phyloP scores from a whole-genome alignment of 2,329 filamentous ascomycete genomes.

The Ceratocystis smalleyi region DNA sequence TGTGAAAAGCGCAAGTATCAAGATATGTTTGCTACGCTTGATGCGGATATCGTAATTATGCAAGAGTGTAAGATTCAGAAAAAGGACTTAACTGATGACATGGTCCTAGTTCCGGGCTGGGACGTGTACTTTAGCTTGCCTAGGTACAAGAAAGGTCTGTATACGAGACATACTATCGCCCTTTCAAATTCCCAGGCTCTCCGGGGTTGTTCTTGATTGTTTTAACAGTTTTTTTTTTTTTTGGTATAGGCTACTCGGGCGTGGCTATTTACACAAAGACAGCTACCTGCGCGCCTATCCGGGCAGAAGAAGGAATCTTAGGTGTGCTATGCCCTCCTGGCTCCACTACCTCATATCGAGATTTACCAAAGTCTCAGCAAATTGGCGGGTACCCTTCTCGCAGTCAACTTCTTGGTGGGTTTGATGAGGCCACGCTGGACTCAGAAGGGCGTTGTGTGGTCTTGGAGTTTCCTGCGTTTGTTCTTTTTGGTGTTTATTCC shows the following conservation, averaged over 20 bases:
- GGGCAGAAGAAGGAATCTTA: constrained; percentile 85
- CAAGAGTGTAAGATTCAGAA: constrained; percentile 94
- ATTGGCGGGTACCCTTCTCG: constrained; percentile 78
- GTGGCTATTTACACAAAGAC: constrained; percentile 93
- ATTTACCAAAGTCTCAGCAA: constrained; percentile 55
- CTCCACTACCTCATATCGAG: constrained; percentile 53
- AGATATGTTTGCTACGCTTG: constrained; percentile 88
- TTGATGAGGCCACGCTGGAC: constrained; percentile 63
- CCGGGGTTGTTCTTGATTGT: not conserved
- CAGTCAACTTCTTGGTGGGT: constrained; percentile 45
- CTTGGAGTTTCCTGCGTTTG: constrained; percentile 87
- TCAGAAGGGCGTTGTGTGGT: constrained; percentile 84
- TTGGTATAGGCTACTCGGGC: constrained; percentile 74
- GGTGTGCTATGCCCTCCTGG: constrained; percentile 60
- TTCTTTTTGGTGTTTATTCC: constrained; percentile 82
- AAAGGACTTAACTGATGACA: constrained; percentile 84
- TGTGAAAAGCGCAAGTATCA: constrained; percentile 49
- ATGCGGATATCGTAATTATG: constrained; percentile 85
- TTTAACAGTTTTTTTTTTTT: not conserved
- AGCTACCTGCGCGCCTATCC: constrained; percentile 66
- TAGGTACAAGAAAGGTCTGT: constrained; percentile 72
- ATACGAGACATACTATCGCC: not conserved
- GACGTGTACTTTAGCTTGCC: constrained; percentile 92
- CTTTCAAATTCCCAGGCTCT: not conserved
- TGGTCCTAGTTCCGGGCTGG: constrained; percentile 90